Percentiles rank a stretch among this genome's conserved stretches.
phyloP scores from a whole-genome alignment of 139 green algal species.

The Chlorella sp. region DNA sequence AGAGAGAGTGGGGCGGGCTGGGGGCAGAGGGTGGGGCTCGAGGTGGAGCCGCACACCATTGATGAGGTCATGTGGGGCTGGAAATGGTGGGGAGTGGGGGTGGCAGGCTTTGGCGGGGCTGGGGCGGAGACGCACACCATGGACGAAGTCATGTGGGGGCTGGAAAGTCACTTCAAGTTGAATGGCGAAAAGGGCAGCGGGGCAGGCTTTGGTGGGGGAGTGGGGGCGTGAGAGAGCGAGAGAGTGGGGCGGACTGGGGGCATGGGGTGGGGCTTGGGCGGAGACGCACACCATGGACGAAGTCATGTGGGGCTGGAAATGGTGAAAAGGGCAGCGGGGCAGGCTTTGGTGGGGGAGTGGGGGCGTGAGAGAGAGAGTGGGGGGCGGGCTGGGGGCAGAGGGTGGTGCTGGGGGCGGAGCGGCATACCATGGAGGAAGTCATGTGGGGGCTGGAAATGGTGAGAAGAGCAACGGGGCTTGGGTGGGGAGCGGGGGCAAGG shows the following conservation, averaged over 20 bases:
- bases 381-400: no score
- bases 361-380: neutral
- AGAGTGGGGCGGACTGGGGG: no score
- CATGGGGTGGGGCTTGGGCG: no score
- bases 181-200: no score
- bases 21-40: neutral
- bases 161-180: no score
- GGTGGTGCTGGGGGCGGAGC: neutral
- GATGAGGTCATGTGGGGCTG: neutral
- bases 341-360: neutral
- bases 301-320: slow-evolving; percentile 2
- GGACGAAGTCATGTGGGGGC: slow-evolving; percentile 24
- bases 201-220: no score
- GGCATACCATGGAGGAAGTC: neutral
- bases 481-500: no score
- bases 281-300: slow-evolving; percentile 28
- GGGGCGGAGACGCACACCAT: slow-evolving; percentile 19
- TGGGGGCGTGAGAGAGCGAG: no score
- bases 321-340: neutral
- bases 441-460: neutral
- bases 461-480: no score
- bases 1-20: neutral
- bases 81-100: no score
- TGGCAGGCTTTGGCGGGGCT: no score
- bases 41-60: neutral